Base-by-base conservation (phyloP, 257 asterid genomes). In the Jacaranda copaia region DNA sequence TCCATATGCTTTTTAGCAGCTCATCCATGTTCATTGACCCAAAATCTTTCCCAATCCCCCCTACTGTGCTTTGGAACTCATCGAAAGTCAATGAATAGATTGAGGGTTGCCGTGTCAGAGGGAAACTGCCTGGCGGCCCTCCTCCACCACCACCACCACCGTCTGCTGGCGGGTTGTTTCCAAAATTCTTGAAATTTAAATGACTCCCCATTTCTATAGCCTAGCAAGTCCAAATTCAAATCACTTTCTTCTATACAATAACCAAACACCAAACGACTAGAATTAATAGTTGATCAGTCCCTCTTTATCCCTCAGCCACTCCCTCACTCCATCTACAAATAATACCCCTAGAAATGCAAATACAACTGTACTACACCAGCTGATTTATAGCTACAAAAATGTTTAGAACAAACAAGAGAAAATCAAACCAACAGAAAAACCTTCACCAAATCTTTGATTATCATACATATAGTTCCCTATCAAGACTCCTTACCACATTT, bases 21-120 rank as follows among this genome's bases (percentile, higher is more conserved):
- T 96, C 99, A 85, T 96, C 99, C 99, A 96, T 96, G 82, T 93
- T 96, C 98, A 93, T 93, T 0, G 99, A 96, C 15, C 99, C 99
- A 56, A 96, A 94, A 83, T 94, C 98, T 81, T 91, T 93, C 70
- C 97, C 97, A 32, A 20, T 64, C 15, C 91, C 80, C 38, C 79
- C 96, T 73, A 93, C 85, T 5, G 93, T 76, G 43, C 43, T 87
- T 73, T 93, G 96, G 73, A 96, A 89, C 97, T 93, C 99, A 40
- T 93, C 99, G 32, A 96, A 93, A 19, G 99, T 96, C 80, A 91
- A 70, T 4, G 99, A 88, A 75, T 93, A 96, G n/a, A 93, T 73
- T 0, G 99, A 96, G 1, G 90, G 11, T 84, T 96, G 97, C 13
- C 97, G 83, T 1, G 89, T 68, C 85, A 96, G 63, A 0, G 92